Base-by-base conservation (phyloP, 192 early-diverging fungal species). In the Umbelopsis sp. region DNA sequence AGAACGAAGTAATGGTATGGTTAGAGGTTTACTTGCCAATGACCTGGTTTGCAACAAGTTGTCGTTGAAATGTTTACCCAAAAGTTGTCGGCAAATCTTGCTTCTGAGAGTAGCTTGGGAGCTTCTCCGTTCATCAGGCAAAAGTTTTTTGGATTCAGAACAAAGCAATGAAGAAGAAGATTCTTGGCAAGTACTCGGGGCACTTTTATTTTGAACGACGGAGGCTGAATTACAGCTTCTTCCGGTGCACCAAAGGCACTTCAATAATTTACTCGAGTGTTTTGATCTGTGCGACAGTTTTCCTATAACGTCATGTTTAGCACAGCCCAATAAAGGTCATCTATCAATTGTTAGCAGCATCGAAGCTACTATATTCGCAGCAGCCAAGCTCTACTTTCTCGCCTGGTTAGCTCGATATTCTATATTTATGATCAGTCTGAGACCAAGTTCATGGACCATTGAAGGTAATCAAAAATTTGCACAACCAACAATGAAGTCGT, bases 71-170 rank as follows among this genome's bases (percentile, higher is more conserved):
- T 1, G 27, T 27, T 58, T 61, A 61, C 55, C 55, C 55, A 61
- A 61, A 61, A 61, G 30, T 61, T 61, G 13, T 61, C 25, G 35
- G 55, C 55, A 37, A 61, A 61, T 35, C 27, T 61, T 30, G 55
- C 27, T 61, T 61, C 55, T 22, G 55, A 61, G 16, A 30, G 4
- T 25, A 27, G 25, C 30, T 61, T 25, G 33, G 55, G 33, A 27
- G 55, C 55, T 22, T 61, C 55, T 61, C 33, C 55, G 33, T 61
- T 25, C 55, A 61, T 61, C 15, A 61, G 27, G 30, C 55, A 15
- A 35, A n/a, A n/a, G 30, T 35, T 61, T 49, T 20, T 49, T 6
- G 55, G 6, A 22, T 61, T 25, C 33, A 5, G 23, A 4, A 12
- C 21, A 20, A 53, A 23, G 23, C 11, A 53, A 23, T 53, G 30